Conservation (phyloP, 2,329 filamentous ascomycete genomes). For the Rhexocercosporidium sp. region DNA sequence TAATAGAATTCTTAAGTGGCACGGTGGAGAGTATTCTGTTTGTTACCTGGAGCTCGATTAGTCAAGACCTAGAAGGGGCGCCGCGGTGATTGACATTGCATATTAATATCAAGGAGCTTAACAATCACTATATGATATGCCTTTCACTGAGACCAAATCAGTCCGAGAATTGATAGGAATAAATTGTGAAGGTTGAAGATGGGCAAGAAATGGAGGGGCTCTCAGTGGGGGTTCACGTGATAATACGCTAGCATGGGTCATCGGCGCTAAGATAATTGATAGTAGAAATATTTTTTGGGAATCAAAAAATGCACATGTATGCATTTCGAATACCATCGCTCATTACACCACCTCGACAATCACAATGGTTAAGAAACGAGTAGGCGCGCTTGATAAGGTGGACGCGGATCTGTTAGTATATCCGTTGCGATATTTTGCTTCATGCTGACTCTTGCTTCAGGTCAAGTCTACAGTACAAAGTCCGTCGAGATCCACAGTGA, state of each 20-base stretch:
- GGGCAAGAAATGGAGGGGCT: background rate
- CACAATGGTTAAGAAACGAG: conserved; percentile 82
- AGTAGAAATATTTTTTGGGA: conserved; percentile 39
- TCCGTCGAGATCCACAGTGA: conserved; percentile 81
- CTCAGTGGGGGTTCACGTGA: background rate
- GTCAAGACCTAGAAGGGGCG: too few relatives aligned
- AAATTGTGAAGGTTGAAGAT: background rate
- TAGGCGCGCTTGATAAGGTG: conserved; percentile 92
- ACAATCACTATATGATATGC: too few relatives aligned
- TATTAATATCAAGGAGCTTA: too few relatives aligned
- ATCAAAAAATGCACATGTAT: conserved; percentile 18
- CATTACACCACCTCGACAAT: conserved; percentile 14
- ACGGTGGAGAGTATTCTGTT: too few relatives aligned
- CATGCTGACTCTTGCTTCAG: conserved; percentile 48
- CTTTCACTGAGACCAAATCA: too few relatives aligned
- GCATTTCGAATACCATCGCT: conserved; percentile 18
- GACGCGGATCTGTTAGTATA: conserved; percentile 78
- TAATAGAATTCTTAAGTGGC: too few relatives aligned
- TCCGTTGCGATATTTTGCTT: conserved; percentile 19
- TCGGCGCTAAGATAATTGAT: conserved; percentile 40
- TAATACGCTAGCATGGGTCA: conserved; percentile 19
- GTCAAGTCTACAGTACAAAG: conserved; percentile 89
- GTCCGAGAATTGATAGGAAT: background rate
- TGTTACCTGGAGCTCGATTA: too few relatives aligned
- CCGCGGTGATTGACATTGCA: too few relatives aligned